These are phyloP conservation scores for Abelmoschus esculentus DNA, from an alignment of 345 rosid species.

Conservation along the genomic window DNA sequence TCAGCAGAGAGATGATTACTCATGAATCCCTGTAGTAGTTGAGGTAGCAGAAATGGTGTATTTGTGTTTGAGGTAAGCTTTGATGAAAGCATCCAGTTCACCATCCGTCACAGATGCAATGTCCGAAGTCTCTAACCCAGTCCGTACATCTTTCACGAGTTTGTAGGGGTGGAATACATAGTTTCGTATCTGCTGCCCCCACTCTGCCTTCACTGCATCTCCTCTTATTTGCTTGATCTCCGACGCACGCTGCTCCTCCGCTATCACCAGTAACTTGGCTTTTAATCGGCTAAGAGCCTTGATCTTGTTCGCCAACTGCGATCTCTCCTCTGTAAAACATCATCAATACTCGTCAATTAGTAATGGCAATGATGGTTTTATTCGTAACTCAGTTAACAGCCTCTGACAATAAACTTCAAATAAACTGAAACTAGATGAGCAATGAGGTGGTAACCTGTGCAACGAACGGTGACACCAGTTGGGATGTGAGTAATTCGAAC, in stretches of 20 bases:
- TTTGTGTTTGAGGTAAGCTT: slow-evolving; percentile 84
- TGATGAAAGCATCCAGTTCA: slow-evolving; percentile 76
- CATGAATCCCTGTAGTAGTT: not conserved
- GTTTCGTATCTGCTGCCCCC: slow-evolving; percentile 96
- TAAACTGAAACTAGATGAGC: not conserved
- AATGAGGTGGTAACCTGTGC: slow-evolving; percentile 63
- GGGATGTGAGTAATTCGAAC: slow-evolving; percentile 86
- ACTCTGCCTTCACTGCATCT: slow-evolving; percentile 89
- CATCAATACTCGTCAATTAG: not conserved
- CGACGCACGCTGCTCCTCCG: slow-evolving; percentile 82
- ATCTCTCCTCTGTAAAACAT: slow-evolving; percentile 72
- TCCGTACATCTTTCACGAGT: slow-evolving; percentile 84
- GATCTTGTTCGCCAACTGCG: slow-evolving; percentile 77
- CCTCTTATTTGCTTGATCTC: slow-evolving; percentile 93
- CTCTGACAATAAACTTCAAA: not conserved
- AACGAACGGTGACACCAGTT: slow-evolving; percentile 77
- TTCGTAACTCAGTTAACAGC: not conserved
- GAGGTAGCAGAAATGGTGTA: slow-evolving; percentile 34
- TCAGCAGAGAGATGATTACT: no score
- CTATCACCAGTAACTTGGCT: slow-evolving; percentile 81
- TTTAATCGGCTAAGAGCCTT: slow-evolving; percentile 76
- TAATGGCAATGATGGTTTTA: not conserved
- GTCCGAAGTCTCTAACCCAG: slow-evolving; percentile 73
- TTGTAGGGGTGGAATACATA: slow-evolving; percentile 97
- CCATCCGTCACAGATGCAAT: slow-evolving; percentile 91